phyloP scores from a whole-genome alignment of 805 yeast species.

The Schizosaccharomyces lindneri region DNA sequence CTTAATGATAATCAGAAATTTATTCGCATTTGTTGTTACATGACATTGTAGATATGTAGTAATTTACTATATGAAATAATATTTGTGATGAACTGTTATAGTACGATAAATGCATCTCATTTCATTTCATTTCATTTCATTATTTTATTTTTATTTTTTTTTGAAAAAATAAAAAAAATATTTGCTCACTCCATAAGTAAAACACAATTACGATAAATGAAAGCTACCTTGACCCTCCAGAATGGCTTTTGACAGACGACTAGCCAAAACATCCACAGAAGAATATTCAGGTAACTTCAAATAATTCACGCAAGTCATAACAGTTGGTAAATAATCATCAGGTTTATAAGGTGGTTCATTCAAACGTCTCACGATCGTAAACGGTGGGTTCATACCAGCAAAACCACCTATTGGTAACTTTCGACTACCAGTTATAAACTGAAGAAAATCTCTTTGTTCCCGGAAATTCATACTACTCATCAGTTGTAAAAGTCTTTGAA shows the following conservation, averaged over 20 bases:
- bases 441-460: slow-evolving; percentile 51
- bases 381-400: slow-evolving; percentile 49
- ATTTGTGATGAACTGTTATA: too few species aligned
- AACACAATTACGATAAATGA: slow-evolving; percentile 30
- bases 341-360: slow-evolving; percentile 43
- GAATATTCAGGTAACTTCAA: slow-evolving; percentile 71
- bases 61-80: too few species aligned
- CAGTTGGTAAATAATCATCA: slow-evolving; percentile 79
- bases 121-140: too few species aligned
- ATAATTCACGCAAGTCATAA: slow-evolving; percentile 94
- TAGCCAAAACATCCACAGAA: slow-evolving; percentile 30
- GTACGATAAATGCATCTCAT: too few species aligned
- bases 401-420: slow-evolving; percentile 86
- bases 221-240: slow-evolving; percentile 77
- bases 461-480: slow-evolving; percentile 27
- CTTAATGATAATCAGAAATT: too few species aligned
- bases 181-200: too few species aligned
- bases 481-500: slow-evolving; percentile 35
- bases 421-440: slow-evolving; percentile 82
- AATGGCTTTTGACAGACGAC: slow-evolving; percentile 42
- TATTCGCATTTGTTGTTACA: too few species aligned
- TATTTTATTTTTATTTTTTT: too few species aligned
- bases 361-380: slow-evolving; percentile 62
- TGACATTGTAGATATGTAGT: too few species aligned
- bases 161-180: too few species aligned